Evolutionary conservation across 2,329 filamentous ascomycete genomes (phyloP).

Genomic region (Trichoderma harzianum): DNA sequence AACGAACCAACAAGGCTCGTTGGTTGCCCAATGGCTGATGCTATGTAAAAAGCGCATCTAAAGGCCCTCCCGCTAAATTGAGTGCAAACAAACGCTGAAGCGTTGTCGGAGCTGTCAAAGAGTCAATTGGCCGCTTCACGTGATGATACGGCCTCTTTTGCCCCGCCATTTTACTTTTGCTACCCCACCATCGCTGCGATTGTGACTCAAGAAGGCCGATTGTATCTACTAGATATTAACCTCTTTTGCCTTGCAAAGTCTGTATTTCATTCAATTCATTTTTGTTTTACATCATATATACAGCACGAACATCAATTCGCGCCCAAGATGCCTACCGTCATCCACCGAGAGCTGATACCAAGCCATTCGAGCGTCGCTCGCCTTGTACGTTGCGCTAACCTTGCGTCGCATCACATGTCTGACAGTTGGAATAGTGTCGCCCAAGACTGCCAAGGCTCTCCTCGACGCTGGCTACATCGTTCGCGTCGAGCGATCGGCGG

Average conservation of each 20-base stretch:
- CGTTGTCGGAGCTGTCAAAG: conserved; percentile 3
- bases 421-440: conserved; percentile 14
- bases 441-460: conserved; percentile 38
- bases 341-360: not conserved
- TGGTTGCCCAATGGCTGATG: not conserved
- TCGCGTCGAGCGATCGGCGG: conserved; percentile 62
- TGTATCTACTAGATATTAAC: not conserved
- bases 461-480: conserved; percentile 66
- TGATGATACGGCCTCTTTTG: not conserved
- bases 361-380: not conserved
- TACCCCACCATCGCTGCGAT: not conserved
- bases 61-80: not conserved
- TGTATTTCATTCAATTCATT: not conserved
- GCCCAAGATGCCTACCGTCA: not conserved
- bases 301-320: not conserved
- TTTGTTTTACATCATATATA: not conserved
- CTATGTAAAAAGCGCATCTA: not conserved
- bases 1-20: not conserved
- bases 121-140: not conserved
- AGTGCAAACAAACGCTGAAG: not conserved
- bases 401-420: not conserved
- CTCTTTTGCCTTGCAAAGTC: not conserved
- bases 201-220: not conserved
- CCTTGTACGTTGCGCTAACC: not conserved
- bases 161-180: not conserved